Conservation (phyloP, 108 stramenopile genomes). For the Cylindrotheca closterium region DNA sequence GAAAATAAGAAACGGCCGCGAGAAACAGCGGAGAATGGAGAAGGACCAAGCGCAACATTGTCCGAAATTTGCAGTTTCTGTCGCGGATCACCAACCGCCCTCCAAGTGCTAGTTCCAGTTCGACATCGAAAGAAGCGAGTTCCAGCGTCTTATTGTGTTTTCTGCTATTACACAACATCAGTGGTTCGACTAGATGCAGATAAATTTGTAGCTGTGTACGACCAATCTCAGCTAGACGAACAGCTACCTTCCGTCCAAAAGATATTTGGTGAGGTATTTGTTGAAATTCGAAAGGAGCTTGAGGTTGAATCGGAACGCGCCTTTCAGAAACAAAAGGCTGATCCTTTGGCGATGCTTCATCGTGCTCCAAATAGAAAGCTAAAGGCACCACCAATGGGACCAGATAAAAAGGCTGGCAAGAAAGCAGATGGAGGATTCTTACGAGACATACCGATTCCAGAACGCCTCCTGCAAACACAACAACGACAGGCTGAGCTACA, state of each 20-base stretch:
- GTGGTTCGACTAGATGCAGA: conserved; percentile 46
- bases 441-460: conserved; percentile 45
- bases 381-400: conserved; percentile 20
- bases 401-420: conserved; percentile 22
- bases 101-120: conserved; percentile 24
- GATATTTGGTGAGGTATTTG: conserved; percentile 70
- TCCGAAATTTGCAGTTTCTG: conserved; percentile 35
- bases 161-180: conserved; percentile 75
- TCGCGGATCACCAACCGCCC: conserved; percentile 23
- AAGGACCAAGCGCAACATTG: no score
- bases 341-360: conserved; percentile 32
- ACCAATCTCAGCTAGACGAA: conserved; percentile 33
- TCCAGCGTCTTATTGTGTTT: conserved; percentile 42
- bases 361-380: conserved; percentile 7
- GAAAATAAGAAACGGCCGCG: no score
- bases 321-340: conserved; percentile 37
- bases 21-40: no score
- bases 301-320: conserved; percentile 53
- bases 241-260: conserved; percentile 65
- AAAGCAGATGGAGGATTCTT: conserved; percentile 61
- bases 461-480: conserved; percentile 37
- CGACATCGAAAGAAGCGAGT: conserved; percentile 22
- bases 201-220: conserved; percentile 30
- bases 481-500: conserved; percentile 26
- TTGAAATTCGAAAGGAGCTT: conserved; percentile 62